phyloP scores from a whole-genome alignment of 1,284 basidiomycete genomes.

The Caloboletus firmus region DNA sequence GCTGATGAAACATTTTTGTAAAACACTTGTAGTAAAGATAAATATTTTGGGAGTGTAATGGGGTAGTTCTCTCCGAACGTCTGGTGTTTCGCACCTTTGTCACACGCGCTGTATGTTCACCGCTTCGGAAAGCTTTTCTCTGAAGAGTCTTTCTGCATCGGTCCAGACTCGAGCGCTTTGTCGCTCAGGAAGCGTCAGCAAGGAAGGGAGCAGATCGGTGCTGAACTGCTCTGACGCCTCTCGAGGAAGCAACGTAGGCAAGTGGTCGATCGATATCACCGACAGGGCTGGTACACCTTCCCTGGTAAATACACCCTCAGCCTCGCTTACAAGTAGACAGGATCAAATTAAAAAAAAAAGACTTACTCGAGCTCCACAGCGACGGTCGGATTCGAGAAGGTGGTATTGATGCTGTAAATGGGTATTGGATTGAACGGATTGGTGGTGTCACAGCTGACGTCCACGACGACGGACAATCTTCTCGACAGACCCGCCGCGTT shows the following conservation, averaged over 20 bases:
- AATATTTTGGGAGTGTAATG: not conserved
- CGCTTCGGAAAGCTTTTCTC: constrained; percentile 73
- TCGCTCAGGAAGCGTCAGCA: constrained; percentile 76
- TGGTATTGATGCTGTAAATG: constrained; percentile 94
- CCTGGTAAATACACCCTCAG: constrained; percentile 35
- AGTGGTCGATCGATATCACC: constrained; percentile 96
- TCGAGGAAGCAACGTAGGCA: constrained; percentile 93
- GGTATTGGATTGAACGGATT: constrained; percentile 99
- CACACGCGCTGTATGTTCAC: not conserved
- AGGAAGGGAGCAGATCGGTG: constrained; percentile 82
- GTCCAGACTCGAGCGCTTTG: constrained; percentile 79
- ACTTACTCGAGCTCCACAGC: constrained; percentile 78
- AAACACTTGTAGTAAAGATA: not conserved
- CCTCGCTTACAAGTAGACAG: not conserved
- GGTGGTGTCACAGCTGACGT: constrained; percentile 99
- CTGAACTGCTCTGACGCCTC: constrained; percentile 99
- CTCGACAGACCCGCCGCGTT: constrained; percentile 68
- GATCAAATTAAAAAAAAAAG: constrained; percentile 13
- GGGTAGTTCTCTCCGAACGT: not conserved
- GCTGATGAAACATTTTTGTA: not conserved
- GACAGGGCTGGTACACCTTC: constrained; percentile 66
- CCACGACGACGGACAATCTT: constrained; percentile 84
- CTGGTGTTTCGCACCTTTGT: not conserved
- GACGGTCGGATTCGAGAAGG: constrained; percentile 92
- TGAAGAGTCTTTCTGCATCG: constrained; percentile 87